A percentile compares a stretch with the other conserved stretches of the same genome.
Evolutionary conservation across 805 yeast species (phyloP).

Genomic region (Lipomyces starkeyi): DNA sequence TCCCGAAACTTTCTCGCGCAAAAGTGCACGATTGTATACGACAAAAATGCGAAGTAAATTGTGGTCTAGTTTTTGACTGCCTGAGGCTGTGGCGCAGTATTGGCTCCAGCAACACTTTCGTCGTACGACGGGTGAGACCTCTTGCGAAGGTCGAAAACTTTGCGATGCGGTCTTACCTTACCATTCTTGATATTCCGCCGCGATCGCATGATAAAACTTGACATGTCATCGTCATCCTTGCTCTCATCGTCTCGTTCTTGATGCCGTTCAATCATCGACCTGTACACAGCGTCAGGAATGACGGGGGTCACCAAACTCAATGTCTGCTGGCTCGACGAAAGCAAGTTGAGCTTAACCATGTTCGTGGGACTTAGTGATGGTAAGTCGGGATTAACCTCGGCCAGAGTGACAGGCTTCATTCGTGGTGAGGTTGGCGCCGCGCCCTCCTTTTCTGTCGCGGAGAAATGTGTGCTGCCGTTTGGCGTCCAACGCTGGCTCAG

Average conservation of each 20-base stretch:
- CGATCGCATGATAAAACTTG: conserved; percentile 35
- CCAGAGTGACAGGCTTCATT: conserved; percentile 52
- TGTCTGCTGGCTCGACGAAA: conserved; percentile 79
- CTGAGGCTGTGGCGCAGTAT: conserved; percentile 1
- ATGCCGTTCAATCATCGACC: conserved; percentile 49
- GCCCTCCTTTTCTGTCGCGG: conserved; percentile 24
- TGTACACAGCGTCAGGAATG: conserved; percentile 62
- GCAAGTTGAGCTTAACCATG: conserved; percentile 67
- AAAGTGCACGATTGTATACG: neutral
- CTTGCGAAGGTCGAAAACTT: conserved; percentile 31
- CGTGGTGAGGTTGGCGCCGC: conserved; percentile 37
- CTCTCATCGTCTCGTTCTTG: conserved; percentile 26
- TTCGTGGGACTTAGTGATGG: conserved; percentile 71
- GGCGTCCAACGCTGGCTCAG: conserved; percentile 70
- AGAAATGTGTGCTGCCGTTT: conserved; percentile 39
- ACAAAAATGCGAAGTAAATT: neutral
- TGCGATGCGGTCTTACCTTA: conserved; percentile 28
- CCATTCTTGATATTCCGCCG: conserved; percentile 32
- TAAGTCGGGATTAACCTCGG: conserved; percentile 60
- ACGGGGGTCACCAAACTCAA: conserved; percentile 69
- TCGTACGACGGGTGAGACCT: conserved; percentile 1
- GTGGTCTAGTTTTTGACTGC: conserved; percentile 10
- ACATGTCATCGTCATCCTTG: conserved; percentile 35
- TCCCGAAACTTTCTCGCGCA: neutral
- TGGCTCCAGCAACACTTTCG: neutral